Base-by-base conservation (phyloP, 2,329 filamentous ascomycete genomes). In the Monosporascus sp. region DNA sequence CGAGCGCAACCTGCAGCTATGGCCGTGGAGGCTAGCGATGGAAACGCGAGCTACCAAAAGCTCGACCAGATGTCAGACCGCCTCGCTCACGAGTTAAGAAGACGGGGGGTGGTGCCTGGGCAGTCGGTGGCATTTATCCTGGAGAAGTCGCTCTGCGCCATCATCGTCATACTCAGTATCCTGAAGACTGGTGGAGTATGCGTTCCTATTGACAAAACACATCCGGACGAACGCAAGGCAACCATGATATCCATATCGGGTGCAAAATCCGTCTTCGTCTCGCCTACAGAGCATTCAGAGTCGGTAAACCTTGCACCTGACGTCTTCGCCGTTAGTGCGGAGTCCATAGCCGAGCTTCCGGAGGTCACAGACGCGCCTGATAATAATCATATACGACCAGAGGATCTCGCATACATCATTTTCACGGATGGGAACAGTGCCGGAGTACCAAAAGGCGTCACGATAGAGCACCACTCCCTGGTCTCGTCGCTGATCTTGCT, bases 11-110 rank as follows among this genome's bases (percentile, higher is more conserved):
- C 52, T 8, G 40, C 41, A 22, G 51, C 36, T 11, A 34, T 41
- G 26, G 55, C 55, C 9, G 48, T 57, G 17, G 50, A 55, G 41
- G 50, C 52, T 37, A n/a, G 36, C 8, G 53, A 57, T 47, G 55
- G 53, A n/a, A 31, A 27, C 6, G 31, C 41, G 17, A 57, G 40
- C 7, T 57, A 57, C 53, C 26, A 14, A 14, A 46, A 27, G 48
- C 37, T 57, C 20, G 55, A 57, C 47, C 20, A 55, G 19, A 52
- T 51, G 22, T 54, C 54, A 27, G 45, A 56, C 17, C 37, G 27
- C 19, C 49, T 56, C 4, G 52, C 54, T 26, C 27, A 38, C 19
- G 37, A 37, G 5, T 44, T 57, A n/a, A 45, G 14, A 16, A 31
- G 17, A 19, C 47, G 41, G 44, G 54, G 54, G 16, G 37, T 54